Evolutionary conservation across 129 eudicot genomes (phyloP), one percentile per base, ranked within the genome.

Genomic region (sunflower (Helianthus annuus)): DNA sequence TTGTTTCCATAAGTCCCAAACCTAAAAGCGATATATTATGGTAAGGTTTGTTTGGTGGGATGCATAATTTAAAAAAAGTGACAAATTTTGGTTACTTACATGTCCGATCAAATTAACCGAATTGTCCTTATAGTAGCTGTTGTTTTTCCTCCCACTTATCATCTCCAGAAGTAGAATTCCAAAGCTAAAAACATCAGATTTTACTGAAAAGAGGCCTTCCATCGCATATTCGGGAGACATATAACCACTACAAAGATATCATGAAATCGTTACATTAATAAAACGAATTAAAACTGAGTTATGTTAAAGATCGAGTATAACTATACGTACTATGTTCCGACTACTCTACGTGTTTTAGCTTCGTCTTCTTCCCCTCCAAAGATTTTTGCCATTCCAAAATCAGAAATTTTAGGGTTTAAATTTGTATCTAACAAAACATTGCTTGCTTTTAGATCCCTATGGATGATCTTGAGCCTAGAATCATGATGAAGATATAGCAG

Each of bases 161-260:
- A 88, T 88, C 74, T 88, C 95, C 45, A 88, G n/a, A 56, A 83
- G 71, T 44, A 88, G 22, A 73, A 85, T 80, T 16, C 95, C 90
- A 36, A 82, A 85, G 79, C 95, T 86, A 71, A 69, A 85, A 52
- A 88, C 88, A 52, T 82, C 90, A 0, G 95, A 88, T 68, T 88
- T 88, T 2, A 74, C 34, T 32, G 95, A 85, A 59, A 82, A 85
- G 4, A 53, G 69, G 5, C 95, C 95, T 69, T 78, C 86, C 85
- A 88, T 85, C 51, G 96, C 87, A 48, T 88, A 88, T 72, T 88
- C 95, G 1, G 95, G 95, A 46, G 95, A 81, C 95, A 88, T 88
- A 67, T 88, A 88, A 46, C 95, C 95, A 19, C 95, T 88, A 72
- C 73, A 80, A 74, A 72, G 12, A 66, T 7, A 44, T 36, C 16